A percentile compares a stretch with the other conserved stretches of the same genome.
phyloP scores from a whole-genome alignment of 208 protist species.

The Trypanosoma platydactyli region DNA sequence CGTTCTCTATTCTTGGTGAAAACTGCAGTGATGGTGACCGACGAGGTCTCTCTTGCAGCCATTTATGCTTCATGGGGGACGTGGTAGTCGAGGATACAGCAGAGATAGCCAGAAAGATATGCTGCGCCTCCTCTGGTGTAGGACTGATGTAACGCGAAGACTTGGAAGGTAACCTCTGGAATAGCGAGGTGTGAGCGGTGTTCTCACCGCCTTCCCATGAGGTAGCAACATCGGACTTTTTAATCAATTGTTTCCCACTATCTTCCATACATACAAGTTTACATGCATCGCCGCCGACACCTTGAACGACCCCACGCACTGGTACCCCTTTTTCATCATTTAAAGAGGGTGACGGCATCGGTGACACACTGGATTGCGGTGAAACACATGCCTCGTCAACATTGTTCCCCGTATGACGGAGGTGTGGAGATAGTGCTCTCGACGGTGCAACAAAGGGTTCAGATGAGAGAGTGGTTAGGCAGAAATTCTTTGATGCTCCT shows the following conservation, averaged over 20 bases:
- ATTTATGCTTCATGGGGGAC: neutral
- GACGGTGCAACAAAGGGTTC: no score
- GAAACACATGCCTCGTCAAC: neutral
- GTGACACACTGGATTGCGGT: neutral
- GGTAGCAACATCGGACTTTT: no score
- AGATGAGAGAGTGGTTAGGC: neutral
- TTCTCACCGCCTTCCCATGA: neutral
- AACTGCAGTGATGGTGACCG: neutral
- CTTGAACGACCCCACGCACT: neutral
- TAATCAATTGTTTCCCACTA: no score
- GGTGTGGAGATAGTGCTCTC: no score
- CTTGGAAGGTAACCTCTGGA: neutral
- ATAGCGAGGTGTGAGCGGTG: neutral
- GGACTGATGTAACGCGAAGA: constrained; percentile 25
- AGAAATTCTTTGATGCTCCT: neutral
- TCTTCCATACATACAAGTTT: neutral
- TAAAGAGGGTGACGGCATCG: neutral
- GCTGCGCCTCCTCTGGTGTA: constrained; percentile 17
- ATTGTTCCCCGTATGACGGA: neutral
- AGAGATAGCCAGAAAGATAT: neutral
- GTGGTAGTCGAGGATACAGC: neutral
- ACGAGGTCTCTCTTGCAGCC: neutral
- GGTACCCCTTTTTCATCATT: neutral
- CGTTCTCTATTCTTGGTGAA: neutral
- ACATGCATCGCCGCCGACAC: neutral